A percentile compares a stretch with the other conserved stretches of the same genome.
Evolutionary conservation across 2,329 filamentous ascomycete genomes (phyloP).

Genomic region (Colletotrichum simmondsii): DNA sequence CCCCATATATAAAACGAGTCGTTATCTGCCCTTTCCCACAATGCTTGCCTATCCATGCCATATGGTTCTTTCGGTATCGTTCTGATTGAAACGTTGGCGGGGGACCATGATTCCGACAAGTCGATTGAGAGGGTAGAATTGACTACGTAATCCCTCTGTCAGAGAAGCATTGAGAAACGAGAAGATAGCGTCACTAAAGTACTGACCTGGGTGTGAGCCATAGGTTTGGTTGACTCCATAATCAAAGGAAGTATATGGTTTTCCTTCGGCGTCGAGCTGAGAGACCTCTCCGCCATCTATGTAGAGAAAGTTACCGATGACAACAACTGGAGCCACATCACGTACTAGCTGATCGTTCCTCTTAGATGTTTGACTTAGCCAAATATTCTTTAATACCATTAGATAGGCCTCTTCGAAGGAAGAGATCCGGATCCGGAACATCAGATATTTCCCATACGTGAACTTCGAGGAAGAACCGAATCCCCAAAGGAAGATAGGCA

Average conservation of each 20-base stretch:
- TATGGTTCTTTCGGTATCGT: not conserved
- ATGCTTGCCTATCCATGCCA: not conserved
- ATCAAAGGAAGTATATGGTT: not conserved
- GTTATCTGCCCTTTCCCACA: not conserved
- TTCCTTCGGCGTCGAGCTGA: not conserved
- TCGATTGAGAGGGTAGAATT: not conserved
- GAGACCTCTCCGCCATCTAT: not conserved
- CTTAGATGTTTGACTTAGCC: not conserved
- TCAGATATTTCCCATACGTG: not conserved
- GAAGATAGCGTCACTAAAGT: not conserved
- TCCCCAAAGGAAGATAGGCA: not conserved
- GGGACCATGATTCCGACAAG: not conserved
- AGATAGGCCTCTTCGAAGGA: not conserved
- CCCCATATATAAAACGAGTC: not conserved
- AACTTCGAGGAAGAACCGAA: not conserved
- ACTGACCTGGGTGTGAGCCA: not conserved
- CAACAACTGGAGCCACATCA: not conserved
- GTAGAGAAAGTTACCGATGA: not conserved
- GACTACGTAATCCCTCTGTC: not conserved
- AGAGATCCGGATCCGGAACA: not conserved
- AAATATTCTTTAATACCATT: not conserved
- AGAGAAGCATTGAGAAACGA: not conserved
- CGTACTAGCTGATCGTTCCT: not conserved
- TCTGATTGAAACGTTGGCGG: not conserved
- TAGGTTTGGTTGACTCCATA: not conserved